phyloP scores from a whole-genome alignment of 352 stramenopile genomes.

The Phytophthora capsici region DNA sequence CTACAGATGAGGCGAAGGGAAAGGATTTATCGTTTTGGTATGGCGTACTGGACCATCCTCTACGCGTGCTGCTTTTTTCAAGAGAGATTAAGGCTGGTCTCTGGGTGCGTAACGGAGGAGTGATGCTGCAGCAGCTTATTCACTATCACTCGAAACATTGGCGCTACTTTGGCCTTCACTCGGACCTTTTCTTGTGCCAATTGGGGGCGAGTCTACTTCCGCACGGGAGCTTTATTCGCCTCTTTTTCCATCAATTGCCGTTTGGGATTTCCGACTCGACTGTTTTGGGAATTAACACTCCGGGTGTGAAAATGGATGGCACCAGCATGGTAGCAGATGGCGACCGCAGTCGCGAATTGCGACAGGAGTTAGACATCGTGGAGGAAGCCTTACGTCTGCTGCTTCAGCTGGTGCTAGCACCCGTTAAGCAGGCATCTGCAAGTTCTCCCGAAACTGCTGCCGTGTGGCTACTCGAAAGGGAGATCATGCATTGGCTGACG shows the following conservation, averaged over 20 bases:
- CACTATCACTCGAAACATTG: constrained; percentile 88
- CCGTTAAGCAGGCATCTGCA: constrained; percentile 52
- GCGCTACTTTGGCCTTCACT: constrained; percentile 78
- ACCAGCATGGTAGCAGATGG: constrained; percentile 13
- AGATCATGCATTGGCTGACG: constrained; percentile 82
- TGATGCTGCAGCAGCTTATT: constrained; percentile 82
- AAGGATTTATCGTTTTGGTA: constrained; percentile 60
- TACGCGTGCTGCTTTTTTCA: constrained; percentile 70
- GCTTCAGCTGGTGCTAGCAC: constrained; percentile 64
- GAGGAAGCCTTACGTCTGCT: constrained; percentile 73
- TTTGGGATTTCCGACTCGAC: constrained; percentile 35
- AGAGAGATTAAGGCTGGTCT: constrained; percentile 77
- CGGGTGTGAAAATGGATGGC: not conserved
- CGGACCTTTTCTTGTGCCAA: constrained; percentile 75
- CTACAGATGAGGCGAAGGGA: constrained; percentile 11
- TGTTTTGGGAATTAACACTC: constrained; percentile 29
- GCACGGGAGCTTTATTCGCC: constrained; percentile 51
- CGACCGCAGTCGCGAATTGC: constrained; percentile 32
- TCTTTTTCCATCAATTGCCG: constrained; percentile 67
- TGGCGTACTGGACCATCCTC: constrained; percentile 48
- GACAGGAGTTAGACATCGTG: constrained; percentile 58
- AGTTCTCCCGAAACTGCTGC: constrained; percentile 35
- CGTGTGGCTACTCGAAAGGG: constrained; percentile 64
- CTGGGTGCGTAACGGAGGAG: constrained; percentile 81
- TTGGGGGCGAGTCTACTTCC: constrained; percentile 60